Base-by-base conservation (phyloP, 345 rosid species). In the Lumnitzera racemosa region DNA sequence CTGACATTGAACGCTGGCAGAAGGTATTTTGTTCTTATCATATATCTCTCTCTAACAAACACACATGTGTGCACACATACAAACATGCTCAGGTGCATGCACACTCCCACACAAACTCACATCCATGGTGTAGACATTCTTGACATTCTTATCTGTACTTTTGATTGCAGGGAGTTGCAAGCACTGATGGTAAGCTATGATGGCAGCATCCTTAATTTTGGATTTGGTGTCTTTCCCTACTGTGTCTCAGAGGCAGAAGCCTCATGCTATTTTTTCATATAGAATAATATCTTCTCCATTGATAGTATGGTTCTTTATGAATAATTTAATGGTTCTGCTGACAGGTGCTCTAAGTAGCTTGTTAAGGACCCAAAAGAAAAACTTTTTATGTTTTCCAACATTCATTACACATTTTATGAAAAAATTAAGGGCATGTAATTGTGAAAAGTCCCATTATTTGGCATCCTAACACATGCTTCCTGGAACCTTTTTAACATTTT, bases 1-100 rank as follows among this genome's bases (percentile, higher is more conserved):
- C 96, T 24, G 98, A 92, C 66, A 81, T 92, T 48, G 98, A 92
- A 74, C 82, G 96, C 59, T 87, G 98, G 96, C 94, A 92, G 74
- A 92, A 92, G 96, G 96, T 92, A 85, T 55, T 24, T 41, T 47
- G 66, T 57, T 56, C 36, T 62, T 54, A 54, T 59, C 36, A 16
- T 12, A 63, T 27, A 29, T 48, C 53, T 49, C 23, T 11, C 53
- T 17, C 52, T 23, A 57, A 48, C 49, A 79, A 62, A 60, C 69
- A 31, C 29, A 15, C 8, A 6, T 56, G 13, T 17, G 29, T 51
- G 70, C 31, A 27, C 31, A 27, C 31, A 27, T 5, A 27, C 5
- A 5, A 27, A 27, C 31, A 27, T 27, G 31, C 31, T 27, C 31
- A 27, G 43, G 43, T 36, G 43, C 43, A 36, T 36, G 43, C 43